Evolutionary conservation across 2,329 filamentous ascomycete species (phyloP), one percentile per base, ranked within the genome.

Genomic region (Botrytis fabae): DNA sequence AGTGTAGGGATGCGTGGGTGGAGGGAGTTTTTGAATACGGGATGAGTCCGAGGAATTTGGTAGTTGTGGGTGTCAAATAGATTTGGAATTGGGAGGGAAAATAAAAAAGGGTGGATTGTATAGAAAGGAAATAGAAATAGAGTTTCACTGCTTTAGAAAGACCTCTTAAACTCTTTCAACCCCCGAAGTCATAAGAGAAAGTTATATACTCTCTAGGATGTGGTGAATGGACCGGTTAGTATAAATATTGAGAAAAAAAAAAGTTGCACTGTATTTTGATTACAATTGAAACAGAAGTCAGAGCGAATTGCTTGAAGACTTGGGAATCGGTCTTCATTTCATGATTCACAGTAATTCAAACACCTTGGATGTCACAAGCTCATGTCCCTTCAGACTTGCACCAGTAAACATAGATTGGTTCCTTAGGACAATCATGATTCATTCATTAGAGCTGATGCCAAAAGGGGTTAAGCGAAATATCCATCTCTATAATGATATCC

Each of bases 11-110:
- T 76, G 92, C 91, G 74, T 99, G 96, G 96, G 95, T 97, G 8
- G 94, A 98, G 84, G 87, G 92, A 0, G 94, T 98, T 7, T 98
- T 98, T 84, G 94, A 97, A 77, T 98, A 97, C 82, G 85, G 83
- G 54, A 83, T 92, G 80, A 97, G 94, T 81, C 96, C 96, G 65
- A 86, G 96, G 75, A 98, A 99, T 82, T 82, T 98, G 79, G 95
- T 97, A 2, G 92, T 99, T 6, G 95, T 98, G 44, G 96, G 95
- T 0, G 87, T 98, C 68, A 98, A 97, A 84, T 74, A 69, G 32
- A 6, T 22, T 16, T 25, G 32, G 22, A 0, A 16, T 0, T 54
- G 25, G 46, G 35, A 28, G 32, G 22, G 18, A 5, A 16, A 25
- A 5, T 2, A 10, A 10, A 10, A 38, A 51, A 12, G 4, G 35